phyloP scores from a whole-genome alignment of 169 alveolate genomes.

The Cryptosporidium viatorum region DNA sequence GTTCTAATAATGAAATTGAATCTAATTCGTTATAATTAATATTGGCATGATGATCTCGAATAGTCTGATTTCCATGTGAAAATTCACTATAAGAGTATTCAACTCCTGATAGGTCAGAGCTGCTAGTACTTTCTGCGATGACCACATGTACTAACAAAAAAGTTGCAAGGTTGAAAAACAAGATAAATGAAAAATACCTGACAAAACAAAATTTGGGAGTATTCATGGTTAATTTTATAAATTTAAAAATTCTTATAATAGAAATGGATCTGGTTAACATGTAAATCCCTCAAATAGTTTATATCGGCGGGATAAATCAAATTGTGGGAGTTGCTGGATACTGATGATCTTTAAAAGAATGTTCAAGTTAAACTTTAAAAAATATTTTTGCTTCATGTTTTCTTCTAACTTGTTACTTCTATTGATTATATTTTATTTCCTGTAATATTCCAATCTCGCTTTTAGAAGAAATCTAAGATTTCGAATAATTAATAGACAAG shows the following conservation, averaged over 20 bases:
- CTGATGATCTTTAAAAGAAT: too few species aligned
- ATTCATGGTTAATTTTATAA: not conserved
- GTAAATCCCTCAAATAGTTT: not conserved
- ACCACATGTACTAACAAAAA: not conserved
- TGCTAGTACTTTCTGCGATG: not conserved
- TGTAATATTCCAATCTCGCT: slow-evolving; percentile 29
- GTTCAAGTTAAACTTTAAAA: too few species aligned
- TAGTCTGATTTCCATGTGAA: not conserved
- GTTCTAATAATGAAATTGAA: not conserved
- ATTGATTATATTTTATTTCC: not conserved
- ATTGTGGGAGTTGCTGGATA: not conserved
- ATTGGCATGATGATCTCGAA: not conserved
- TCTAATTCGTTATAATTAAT: not conserved
- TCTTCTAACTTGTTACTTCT: not conserved
- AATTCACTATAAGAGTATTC: not conserved
- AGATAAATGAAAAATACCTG: not conserved
- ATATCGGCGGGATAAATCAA: not conserved
- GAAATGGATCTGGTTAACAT: not conserved
- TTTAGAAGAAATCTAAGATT: slow-evolving; percentile 23
- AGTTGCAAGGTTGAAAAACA: not conserved
- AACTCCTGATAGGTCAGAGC: not conserved
- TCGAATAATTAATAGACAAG: slow-evolving; percentile 14
- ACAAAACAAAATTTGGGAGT: not conserved
- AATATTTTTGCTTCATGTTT: too few species aligned
- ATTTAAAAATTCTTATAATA: not conserved